These are phyloP conservation scores for Trametes hirsuta DNA, from an alignment of 1,284 basidiomycete genomes.

Conservation along the genomic window DNA sequence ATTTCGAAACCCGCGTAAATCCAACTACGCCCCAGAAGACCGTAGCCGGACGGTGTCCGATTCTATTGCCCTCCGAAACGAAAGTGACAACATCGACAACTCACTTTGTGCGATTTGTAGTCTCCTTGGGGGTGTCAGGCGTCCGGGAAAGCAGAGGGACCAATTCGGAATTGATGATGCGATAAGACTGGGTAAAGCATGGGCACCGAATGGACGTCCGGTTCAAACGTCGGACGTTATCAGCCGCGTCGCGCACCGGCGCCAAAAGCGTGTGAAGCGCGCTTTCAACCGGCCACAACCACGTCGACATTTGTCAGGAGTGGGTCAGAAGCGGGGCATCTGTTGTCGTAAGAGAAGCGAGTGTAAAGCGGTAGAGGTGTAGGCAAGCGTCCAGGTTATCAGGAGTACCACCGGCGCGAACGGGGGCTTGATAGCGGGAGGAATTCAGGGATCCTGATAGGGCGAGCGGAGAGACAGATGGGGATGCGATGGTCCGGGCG, in stretches of 20 bases:
- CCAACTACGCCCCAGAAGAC: background rate
- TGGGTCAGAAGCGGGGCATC: too few species aligned
- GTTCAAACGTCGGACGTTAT: slow-evolving; percentile 9
- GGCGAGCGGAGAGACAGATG: background rate
- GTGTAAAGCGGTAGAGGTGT: background rate
- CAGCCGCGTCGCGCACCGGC: background rate
- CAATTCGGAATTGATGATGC: slow-evolving; percentile 11
- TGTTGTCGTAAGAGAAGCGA: background rate
- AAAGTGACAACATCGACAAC: background rate
- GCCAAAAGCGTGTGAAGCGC: background rate
- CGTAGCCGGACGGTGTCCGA: background rate
- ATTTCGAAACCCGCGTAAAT: background rate
- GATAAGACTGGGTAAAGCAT: background rate
- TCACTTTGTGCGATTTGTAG: too few species aligned
- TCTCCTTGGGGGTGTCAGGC: background rate
- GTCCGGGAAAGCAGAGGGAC: background rate
- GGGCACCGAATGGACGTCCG: background rate
- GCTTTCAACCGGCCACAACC: background rate
- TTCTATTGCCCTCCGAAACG: background rate
- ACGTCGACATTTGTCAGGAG: background rate
- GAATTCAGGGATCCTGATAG: background rate
- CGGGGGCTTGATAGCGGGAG: background rate
- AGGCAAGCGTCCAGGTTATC: background rate
- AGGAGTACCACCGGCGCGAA: background rate
- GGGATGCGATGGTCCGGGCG: slow-evolving; percentile 1